Percentiles rank a stretch among this genome's conserved stretches.
These are phyloP conservation scores for Annona cherimola DNA, from an alignment of 164 flowering plant species.

Conservation along the genomic window DNA sequence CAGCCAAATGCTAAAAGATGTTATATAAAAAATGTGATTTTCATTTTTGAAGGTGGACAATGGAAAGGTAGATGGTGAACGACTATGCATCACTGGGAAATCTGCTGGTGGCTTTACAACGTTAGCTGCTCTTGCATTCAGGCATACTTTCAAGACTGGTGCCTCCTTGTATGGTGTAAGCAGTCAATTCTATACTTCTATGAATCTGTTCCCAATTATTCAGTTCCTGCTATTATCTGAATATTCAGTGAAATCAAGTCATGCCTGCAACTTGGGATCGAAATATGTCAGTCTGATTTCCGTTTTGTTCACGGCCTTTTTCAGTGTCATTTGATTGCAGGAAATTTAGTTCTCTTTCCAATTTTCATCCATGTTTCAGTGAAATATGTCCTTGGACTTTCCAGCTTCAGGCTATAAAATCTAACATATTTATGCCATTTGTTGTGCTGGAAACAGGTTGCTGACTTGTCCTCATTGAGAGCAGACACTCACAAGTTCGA, in stretches of 20 bases:
- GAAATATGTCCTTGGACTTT: background rate
- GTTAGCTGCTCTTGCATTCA: slow-evolving; percentile 92
- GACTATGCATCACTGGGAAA: slow-evolving; percentile 82
- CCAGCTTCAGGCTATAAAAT: background rate
- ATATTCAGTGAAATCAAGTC: background rate
- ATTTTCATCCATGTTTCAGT: background rate
- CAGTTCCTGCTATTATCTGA: background rate
- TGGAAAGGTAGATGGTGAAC: slow-evolving; percentile 73
- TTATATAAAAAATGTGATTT: slow-evolving; percentile 1
- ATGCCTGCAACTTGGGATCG: background rate
- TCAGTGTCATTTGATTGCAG: background rate
- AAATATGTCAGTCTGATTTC: background rate
- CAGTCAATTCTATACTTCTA: slow-evolving; percentile 12
- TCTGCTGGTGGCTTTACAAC: slow-evolving; percentile 99
- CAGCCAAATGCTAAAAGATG: background rate
- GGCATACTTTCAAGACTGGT: slow-evolving; percentile 80
- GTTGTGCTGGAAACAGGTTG: slow-evolving; percentile 45
- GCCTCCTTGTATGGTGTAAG: slow-evolving; percentile 97
- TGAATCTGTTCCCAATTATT: background rate
- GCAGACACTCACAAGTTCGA: slow-evolving; percentile 88
- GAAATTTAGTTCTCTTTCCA: background rate
- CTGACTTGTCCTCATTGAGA: slow-evolving; percentile 60
- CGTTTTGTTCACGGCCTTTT: background rate
- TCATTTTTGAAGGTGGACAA: slow-evolving; percentile 54
- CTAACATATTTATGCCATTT: background rate